Percentiles rank a stretch among this genome's conserved stretches.
These are phyloP conservation scores for Tephrocybe sp. DNA, from an alignment of 768 basidiomycete genomes.

Conservation along the genomic window DNA sequence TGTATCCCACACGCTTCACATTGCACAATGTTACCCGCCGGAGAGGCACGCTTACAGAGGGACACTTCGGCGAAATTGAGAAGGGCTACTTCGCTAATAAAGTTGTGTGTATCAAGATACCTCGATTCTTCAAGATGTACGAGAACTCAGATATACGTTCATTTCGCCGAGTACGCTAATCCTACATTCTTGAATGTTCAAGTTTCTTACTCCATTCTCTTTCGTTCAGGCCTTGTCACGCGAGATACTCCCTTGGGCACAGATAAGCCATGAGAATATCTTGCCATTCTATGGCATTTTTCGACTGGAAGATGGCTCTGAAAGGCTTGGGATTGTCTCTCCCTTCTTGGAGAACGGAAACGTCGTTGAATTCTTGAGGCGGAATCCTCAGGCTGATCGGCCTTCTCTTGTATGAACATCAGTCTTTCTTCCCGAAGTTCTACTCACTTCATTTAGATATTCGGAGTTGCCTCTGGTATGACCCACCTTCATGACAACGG, in stretches of 20 bases:
- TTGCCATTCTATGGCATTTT: constrained; percentile 3
- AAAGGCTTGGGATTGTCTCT: neutral
- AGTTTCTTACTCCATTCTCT: neutral
- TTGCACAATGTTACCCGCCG: neutral
- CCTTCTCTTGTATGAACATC: neutral
- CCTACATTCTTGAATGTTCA: neutral
- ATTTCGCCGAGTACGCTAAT: neutral
- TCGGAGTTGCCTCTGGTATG: constrained; percentile 3
- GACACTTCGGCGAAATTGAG: constrained; percentile 2
- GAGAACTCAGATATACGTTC: neutral
- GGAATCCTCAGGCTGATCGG: neutral
- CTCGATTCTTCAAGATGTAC: neutral
- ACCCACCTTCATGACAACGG: constrained; percentile 2
- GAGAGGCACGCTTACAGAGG: neutral
- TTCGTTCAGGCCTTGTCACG: constrained; percentile 3
- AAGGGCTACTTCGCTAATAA: neutral
- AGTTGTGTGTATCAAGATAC: constrained; percentile 3
- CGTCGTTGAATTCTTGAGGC: neutral
- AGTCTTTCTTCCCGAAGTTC: no score
- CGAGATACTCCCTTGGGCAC: constrained; percentile 4
- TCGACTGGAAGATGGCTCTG: neutral
- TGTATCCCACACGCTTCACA: constrained; percentile 1
- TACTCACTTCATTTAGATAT: neutral
- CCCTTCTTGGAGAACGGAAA: constrained; percentile 7
- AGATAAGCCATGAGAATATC: constrained; percentile 1